These are phyloP conservation scores for Cenchrus americanus DNA, from an alignment of 176 grass and related monocot species.

Conservation along the genomic window DNA sequence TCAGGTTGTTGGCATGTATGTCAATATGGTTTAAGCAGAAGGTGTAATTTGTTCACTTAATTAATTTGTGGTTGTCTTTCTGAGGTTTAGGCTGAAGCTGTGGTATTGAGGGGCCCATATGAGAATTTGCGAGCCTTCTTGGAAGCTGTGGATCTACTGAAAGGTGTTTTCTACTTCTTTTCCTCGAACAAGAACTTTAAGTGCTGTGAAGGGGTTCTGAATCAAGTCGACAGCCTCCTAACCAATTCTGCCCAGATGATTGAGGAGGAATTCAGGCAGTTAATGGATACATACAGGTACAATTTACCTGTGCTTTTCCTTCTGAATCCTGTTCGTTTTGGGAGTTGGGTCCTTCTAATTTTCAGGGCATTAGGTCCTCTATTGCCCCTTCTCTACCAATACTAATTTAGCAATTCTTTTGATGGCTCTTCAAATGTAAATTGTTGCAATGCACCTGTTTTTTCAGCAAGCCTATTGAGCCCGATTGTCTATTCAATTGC, in stretches of 20 bases:
- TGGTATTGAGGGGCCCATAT: slow-evolving; percentile 67
- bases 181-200: slow-evolving; percentile 54
- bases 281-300: slow-evolving; percentile 71
- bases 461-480: slow-evolving; percentile 84
- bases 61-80: not conserved
- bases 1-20: not conserved
- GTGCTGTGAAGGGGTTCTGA: slow-evolving; percentile 55
- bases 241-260: slow-evolving; percentile 62
- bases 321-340: slow-evolving; percentile 8
- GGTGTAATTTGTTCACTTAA: not conserved
- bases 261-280: slow-evolving; percentile 74
- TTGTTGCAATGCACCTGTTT: slow-evolving; percentile 25
- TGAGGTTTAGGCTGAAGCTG: slow-evolving; percentile 65
- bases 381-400: not conserved
- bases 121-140: slow-evolving; percentile 73
- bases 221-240: slow-evolving; percentile 53
- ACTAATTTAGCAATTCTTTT: not conserved
- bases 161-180: slow-evolving; percentile 58
- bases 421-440: not conserved
- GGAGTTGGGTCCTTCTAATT: slow-evolving; percentile 7
- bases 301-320: slow-evolving; percentile 13
- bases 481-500: slow-evolving; percentile 61
- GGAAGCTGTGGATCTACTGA: slow-evolving; percentile 68
- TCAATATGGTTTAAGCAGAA: not conserved
- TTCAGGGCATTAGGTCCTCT: not conserved